These are phyloP conservation scores for Ceratobasidium sp. DNA, from an alignment of 1,284 basidiomycete genomes.

Conservation along the genomic window DNA sequence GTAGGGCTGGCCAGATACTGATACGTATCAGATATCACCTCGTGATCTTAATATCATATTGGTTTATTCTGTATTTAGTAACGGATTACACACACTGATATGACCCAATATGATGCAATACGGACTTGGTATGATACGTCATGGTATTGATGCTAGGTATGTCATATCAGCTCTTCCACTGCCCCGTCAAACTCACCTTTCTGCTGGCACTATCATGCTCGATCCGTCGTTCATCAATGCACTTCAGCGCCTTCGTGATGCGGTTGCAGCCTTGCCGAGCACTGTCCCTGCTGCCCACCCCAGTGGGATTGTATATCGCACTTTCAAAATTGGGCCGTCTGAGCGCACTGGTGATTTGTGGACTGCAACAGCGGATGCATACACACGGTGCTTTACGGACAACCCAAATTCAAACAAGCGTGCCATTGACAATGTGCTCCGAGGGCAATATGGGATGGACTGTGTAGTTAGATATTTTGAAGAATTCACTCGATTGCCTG, in stretches of 20 bases:
- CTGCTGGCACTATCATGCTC: neutral
- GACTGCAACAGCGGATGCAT: neutral
- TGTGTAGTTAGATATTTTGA: neutral
- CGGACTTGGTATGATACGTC: neutral
- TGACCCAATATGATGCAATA: neutral
- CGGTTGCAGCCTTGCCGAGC: neutral
- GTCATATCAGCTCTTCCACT: neutral
- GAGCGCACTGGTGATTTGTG: neutral
- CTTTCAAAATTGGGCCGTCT: neutral
- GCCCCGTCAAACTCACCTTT: neutral
- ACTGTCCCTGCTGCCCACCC: neutral
- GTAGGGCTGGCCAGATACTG: slow-evolving; percentile 11
- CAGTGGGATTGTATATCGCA: slow-evolving; percentile 1
- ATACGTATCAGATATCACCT: neutral
- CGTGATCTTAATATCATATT: neutral
- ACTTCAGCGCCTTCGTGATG: neutral
- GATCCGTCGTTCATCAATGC: neutral
- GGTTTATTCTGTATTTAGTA: neutral
- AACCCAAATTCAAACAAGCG: neutral
- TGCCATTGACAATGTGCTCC: neutral
- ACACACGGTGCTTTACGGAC: neutral
- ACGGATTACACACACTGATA: neutral
- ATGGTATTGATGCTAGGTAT: neutral
- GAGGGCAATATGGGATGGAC: slow-evolving; percentile 1
- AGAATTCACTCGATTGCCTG: neutral